Evolutionary conservation across 768 basidiomycete genomes (phyloP), one percentile per base, ranked within the genome.

Genomic region (Pisolithus marmoratus): DNA sequence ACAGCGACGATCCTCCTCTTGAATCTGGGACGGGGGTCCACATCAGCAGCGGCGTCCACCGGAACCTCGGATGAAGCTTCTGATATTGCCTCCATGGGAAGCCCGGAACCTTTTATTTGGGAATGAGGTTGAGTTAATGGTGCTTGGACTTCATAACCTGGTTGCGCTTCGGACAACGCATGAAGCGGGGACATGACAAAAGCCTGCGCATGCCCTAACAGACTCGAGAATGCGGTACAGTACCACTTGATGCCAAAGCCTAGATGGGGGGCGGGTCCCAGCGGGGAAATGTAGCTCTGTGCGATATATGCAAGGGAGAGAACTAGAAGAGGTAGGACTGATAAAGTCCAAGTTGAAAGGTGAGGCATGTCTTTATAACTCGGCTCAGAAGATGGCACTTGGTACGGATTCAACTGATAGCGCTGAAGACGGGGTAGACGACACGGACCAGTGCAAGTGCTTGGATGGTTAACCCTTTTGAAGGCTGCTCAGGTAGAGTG

Each of bases 1-100:
- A 96, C 86, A 11, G 91, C 94, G 0, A 95, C 82, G 22, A 97
- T 87, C 55, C 80, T 81, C 37, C 61, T 63, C 26, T 60, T 50
- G 52, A 69, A 72, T 29, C 62, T 61, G 20, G 69, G 68, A 34
- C 66, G 63, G 26, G 66, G 66, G 44, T 65, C 55, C 23, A 12
- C 34, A 22, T 42, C 17, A 5, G 31, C 38, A 26, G 34, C 38
- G 8, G 19, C 31, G 26, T 47, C 37, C 19, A 15, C 5, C 3
- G 14, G 45, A 36, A 47, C 52, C 11, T 23, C 46, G 46, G 17
- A 36, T 12, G 20, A 11, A 14, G 34, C 34, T 22, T 47, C 46
- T 11, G 14, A 14, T n/a, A 8, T 15, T 8, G 22, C 2, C 4
- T 36, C 42, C 20, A 56, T 24, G 34, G n/a, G 51, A 6, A 27